Evolutionary conservation across 2,329 filamentous ascomycete genomes (phyloP).

Genomic region (Diaporthe amygdali): DNA sequence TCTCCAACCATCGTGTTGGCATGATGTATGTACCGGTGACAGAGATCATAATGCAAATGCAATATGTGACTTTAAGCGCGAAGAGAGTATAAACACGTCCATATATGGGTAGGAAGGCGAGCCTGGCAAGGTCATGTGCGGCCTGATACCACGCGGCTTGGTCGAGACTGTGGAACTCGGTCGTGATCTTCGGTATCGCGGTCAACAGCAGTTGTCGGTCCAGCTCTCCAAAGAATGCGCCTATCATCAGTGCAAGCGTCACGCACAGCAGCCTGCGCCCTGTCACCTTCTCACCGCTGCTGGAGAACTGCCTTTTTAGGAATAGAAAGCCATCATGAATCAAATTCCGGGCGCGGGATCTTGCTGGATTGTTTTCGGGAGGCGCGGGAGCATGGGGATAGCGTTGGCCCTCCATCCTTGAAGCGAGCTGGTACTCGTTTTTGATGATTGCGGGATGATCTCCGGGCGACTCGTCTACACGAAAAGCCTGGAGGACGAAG

Average conservation of each 20-base stretch:
- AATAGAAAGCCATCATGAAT: background rate
- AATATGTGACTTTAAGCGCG: background rate
- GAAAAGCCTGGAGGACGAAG: too few relatives aligned
- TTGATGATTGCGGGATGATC: too few relatives aligned
- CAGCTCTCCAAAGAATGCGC: background rate
- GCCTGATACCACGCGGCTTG: slow-evolving; percentile 16
- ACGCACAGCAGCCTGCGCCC: background rate
- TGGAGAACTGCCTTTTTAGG: background rate
- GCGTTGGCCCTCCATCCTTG: background rate
- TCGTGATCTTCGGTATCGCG: slow-evolving; percentile 17
- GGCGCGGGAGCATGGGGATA: background rate
- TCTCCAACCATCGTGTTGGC: accelerated
- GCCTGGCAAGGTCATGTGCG: background rate
- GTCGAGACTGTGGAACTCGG: slow-evolving; percentile 13
- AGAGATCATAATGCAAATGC: background rate
- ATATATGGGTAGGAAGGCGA: background rate
- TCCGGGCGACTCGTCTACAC: too few relatives aligned
- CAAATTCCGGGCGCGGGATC: background rate
- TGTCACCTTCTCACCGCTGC: background rate
- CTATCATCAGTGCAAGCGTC: background rate
- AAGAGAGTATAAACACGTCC: background rate
- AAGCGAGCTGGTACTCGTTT: background rate
- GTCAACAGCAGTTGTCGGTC: background rate
- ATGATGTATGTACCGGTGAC: background rate
- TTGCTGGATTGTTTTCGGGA: too few relatives aligned